Conservation (phyloP, 768 basidiomycete species). For the Boletales sp. region DNA sequence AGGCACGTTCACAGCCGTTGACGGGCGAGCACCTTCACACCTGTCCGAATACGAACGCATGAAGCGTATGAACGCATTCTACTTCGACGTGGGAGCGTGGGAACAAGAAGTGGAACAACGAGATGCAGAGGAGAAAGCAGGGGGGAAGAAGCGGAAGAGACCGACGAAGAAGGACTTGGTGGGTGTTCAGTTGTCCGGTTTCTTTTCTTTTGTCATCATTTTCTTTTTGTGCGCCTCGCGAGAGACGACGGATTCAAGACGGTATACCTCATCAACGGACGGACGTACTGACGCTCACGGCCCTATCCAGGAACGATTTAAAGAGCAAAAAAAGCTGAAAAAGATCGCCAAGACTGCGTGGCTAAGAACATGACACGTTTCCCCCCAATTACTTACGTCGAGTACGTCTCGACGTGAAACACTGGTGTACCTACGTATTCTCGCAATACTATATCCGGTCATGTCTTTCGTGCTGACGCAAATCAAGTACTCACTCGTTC, state of each 20-base stretch:
- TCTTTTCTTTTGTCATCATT: conserved; percentile 13
- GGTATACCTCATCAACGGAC: conserved; percentile 13
- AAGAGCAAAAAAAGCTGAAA: conserved; percentile 76
- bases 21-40: conserved; percentile 70
- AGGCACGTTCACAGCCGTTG: conserved; percentile 64
- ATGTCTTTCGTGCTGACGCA: no score
- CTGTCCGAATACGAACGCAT: conserved; percentile 79
- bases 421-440: not conserved
- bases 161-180: conserved; percentile 85
- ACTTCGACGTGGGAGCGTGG: conserved; percentile 83
- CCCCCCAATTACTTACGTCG: no score
- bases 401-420: no score
- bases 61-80: conserved; percentile 79
- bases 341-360: conserved; percentile 88
- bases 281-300: conserved; percentile 23
- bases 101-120: conserved; percentile 61
- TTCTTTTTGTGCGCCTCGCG: conserved; percentile 17
- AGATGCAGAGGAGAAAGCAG: conserved; percentile 43
- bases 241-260: conserved; percentile 20
- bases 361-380: conserved; percentile 52
- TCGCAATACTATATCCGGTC: not conserved
- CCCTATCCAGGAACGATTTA: conserved; percentile 66
- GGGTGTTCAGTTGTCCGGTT: conserved; percentile 27
- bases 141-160: conserved; percentile 70
- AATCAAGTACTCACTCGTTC: no score